These are phyloP conservation scores for Agaricus subrufescens DNA, from an alignment of 768 basidiomycete genomes.

Conservation along the genomic window DNA sequence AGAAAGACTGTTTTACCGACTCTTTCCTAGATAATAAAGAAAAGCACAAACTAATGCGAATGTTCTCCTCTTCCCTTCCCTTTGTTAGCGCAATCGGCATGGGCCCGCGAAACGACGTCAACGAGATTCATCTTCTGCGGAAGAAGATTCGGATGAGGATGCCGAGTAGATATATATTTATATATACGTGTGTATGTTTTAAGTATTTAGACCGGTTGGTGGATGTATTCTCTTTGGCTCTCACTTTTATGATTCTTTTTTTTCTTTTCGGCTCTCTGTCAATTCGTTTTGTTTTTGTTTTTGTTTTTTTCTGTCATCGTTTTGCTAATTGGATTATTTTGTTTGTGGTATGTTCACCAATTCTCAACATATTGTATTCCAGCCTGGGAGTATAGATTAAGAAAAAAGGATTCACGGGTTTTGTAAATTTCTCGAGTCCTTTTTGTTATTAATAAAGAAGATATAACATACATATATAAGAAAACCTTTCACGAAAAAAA, in stretches of 20 bases:
- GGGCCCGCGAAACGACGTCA: conserved; percentile 65
- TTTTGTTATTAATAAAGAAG: not conserved
- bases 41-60: not conserved
- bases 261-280: not conserved
- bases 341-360: too few relatives aligned
- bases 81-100: conserved; percentile 71
- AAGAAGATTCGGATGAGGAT: conserved; percentile 53
- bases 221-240: not conserved
- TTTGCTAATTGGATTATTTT: too few relatives aligned
- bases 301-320: not conserved
- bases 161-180: conserved; percentile 12
- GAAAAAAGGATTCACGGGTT: not conserved
- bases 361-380: too few relatives aligned
- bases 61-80: not conserved
- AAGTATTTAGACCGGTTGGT: not conserved
- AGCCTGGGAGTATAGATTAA: too few relatives aligned
- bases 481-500: not conserved
- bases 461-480: not conserved
- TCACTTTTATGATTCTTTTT: not conserved
- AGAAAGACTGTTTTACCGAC: too few relatives aligned
- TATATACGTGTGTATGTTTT: not conserved
- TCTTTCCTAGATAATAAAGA: not conserved
- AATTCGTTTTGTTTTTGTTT: not conserved
- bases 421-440: not conserved
- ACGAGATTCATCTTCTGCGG: conserved; percentile 58